Base-by-base conservation (phyloP, 108 stramenopile species). In the Cyclotella cryptica region DNA sequence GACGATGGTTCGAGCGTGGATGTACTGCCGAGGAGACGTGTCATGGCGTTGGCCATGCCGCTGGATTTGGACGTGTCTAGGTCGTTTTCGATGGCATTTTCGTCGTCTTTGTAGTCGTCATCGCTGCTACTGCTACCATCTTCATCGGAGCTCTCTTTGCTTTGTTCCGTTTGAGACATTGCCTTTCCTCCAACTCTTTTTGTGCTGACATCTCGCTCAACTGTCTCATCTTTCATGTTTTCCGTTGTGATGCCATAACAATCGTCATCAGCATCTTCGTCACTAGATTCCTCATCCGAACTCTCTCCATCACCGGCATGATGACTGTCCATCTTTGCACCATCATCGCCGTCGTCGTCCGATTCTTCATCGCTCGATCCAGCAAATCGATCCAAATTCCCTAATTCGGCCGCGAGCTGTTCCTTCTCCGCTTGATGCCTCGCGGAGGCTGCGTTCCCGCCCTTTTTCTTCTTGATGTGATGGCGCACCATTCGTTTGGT, bases 341-440 rank as follows among this genome's bases (percentile, higher is more conserved):
- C 72, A 53, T 35, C 58, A 51, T 58, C 29, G 3, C 13, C 49
- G 49, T 35, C 22, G 60, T 54, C 58, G 3, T 60, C 61, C 3
- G 74, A 75, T 46, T 88, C 91, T 77, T 92, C 91, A 41, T 92
- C 93, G 74, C 92, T 93, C 3, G 94, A 95, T 27, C 94, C 94
- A 43, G 94, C 94, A 69, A 95, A 95, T 44, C 92, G 89, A 81
- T 93, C 81, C 54, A 94, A 68, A 67, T 92, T 78, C 27, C 77
- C 63, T 41, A 82, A 57, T 55, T 75, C 69, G 43, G 63, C 67
- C 44, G 68, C 65, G 41, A 65, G 71, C 27, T 49, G 65, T 22
- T 60, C 43, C 27, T 57, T 30, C n/a, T 74, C 71, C n/a, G 28
- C 43, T 61, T 79, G 54, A 46, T 74, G 57, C 63, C 65, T 72